Conservation (phyloP, 495 filamentous ascomycete species). For the Amorphotheca resinae region DNA sequence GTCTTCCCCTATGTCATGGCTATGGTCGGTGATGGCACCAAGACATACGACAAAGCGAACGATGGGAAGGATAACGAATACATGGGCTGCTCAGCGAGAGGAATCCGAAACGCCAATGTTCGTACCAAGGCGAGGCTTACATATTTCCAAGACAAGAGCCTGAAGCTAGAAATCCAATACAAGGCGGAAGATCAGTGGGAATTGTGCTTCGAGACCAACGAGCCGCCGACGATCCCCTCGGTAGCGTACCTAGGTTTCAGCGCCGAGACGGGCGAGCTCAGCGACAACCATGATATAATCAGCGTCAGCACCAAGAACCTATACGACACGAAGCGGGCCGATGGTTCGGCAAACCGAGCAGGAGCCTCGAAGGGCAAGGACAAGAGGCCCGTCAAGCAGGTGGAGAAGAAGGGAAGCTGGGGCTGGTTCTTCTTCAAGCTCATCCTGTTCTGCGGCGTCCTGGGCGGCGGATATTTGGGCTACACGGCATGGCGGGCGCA, state of each 20-base stretch:
- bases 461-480: slow-evolving; percentile 68
- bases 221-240: slow-evolving; percentile 67
- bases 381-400: slow-evolving; percentile 27
- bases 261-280: slow-evolving; percentile 91
- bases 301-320: slow-evolving; percentile 78
- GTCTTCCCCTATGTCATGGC: slow-evolving; percentile 98
- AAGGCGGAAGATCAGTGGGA: slow-evolving; percentile 81
- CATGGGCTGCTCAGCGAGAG: slow-evolving; percentile 88
- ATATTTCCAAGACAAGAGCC: slow-evolving; percentile 90
- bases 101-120: slow-evolving; percentile 63
- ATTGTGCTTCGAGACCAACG: slow-evolving; percentile 70
- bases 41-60: slow-evolving; percentile 81
- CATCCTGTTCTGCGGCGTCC: slow-evolving; percentile 56
- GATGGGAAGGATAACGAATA: slow-evolving; percentile 91
- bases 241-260: slow-evolving; percentile 93
- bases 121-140: slow-evolving; percentile 81
- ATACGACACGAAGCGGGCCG: slow-evolving; percentile 45
- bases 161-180: slow-evolving; percentile 89
- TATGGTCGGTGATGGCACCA: slow-evolving; percentile 88
- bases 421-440: slow-evolving; percentile 85
- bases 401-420: slow-evolving; percentile 54
- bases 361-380: slow-evolving; percentile 18
- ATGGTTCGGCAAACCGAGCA: slow-evolving; percentile 1
- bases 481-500: slow-evolving; percentile 69
- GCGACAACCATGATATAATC: slow-evolving; percentile 97